Evolutionary conservation across 1,139 yeast species (phyloP).

Genomic region (Yamadazyma mexicana): DNA sequence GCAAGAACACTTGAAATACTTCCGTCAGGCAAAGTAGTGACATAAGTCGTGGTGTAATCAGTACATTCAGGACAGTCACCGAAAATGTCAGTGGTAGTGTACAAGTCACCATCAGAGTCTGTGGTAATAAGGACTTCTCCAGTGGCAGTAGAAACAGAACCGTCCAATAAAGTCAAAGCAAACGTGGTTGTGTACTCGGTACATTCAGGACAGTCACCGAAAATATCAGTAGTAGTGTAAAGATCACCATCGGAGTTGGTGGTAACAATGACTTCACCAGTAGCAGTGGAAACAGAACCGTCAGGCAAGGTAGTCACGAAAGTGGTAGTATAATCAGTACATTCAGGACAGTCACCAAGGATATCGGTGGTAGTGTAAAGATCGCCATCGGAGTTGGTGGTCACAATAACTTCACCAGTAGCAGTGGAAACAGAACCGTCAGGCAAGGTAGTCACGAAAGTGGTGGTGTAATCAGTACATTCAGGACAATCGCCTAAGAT

Average conservation of each 20-base stretch:
- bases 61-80: slow-evolving; percentile 6
- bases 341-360: slow-evolving; percentile 13
- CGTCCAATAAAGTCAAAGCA: too few species aligned
- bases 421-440: slow-evolving; percentile 7
- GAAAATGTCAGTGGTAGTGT: slow-evolving; percentile 1
- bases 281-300: slow-evolving; percentile 9
- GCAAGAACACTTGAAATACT: slow-evolving; percentile 6
- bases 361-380: slow-evolving; percentile 12
- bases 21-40: slow-evolving; percentile 11
- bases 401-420: slow-evolving; percentile 6
- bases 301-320: slow-evolving; percentile 11
- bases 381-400: slow-evolving; percentile 11
- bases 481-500: slow-evolving; percentile 13
- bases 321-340: slow-evolving; percentile 9
- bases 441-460: slow-evolving; percentile 7
- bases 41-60: slow-evolving; percentile 12
- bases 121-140: too few species aligned
- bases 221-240: slow-evolving; percentile 12
- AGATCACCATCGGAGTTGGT: slow-evolving; percentile 12
- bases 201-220: slow-evolving; percentile 9
- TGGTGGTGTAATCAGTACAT: slow-evolving; percentile 13
- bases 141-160: too few species aligned
- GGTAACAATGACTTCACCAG: slow-evolving; percentile 12
- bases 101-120: too few species aligned
- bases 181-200: too few species aligned